phyloP scores from a whole-genome alignment of 1,139 yeast genomes.

The Suhomyces bokatorum region DNA sequence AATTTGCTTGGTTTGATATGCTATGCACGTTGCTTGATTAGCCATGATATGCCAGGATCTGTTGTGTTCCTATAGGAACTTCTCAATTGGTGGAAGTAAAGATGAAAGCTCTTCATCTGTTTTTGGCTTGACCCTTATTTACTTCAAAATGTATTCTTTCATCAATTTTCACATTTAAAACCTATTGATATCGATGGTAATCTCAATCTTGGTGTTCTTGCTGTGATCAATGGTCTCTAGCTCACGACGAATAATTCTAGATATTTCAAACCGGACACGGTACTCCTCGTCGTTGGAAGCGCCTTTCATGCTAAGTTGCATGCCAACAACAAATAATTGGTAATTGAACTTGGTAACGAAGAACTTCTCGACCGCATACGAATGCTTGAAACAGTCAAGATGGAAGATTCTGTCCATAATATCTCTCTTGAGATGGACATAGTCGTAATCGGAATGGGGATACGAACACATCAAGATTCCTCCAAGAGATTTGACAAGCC shows the following conservation, averaged over 20 bases:
- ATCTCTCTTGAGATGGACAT: conserved; percentile 34
- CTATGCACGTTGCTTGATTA: too few relatives aligned
- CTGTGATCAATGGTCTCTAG: conserved; percentile 25
- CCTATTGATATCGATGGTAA: conserved; percentile 63
- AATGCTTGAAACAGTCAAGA: conserved; percentile 51
- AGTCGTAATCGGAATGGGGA: conserved; percentile 47
- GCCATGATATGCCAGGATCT: too few relatives aligned
- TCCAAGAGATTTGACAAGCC: conserved; percentile 51
- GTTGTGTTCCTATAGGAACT: too few relatives aligned
- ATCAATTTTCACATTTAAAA: conserved; percentile 12
- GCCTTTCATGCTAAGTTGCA: conserved; percentile 60
- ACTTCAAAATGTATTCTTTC: background rate
- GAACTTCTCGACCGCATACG: conserved; percentile 50
- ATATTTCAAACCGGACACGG: conserved; percentile 53
- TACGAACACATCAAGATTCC: conserved; percentile 53
- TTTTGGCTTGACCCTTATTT: too few relatives aligned
- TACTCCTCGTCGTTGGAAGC: conserved; percentile 70
- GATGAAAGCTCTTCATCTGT: too few relatives aligned
- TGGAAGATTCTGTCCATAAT: conserved; percentile 40
- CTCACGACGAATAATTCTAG: conserved; percentile 43
- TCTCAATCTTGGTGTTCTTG: conserved; percentile 45
- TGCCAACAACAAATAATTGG: conserved; percentile 55
- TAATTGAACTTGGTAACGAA: conserved; percentile 64
- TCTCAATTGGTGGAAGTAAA: too few relatives aligned
- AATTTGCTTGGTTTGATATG: too few relatives aligned